A percentile compares a stretch with the other conserved stretches of the same genome.
Conservation (phyloP, 208 protist genomes). For the Spongospora subterranea region DNA sequence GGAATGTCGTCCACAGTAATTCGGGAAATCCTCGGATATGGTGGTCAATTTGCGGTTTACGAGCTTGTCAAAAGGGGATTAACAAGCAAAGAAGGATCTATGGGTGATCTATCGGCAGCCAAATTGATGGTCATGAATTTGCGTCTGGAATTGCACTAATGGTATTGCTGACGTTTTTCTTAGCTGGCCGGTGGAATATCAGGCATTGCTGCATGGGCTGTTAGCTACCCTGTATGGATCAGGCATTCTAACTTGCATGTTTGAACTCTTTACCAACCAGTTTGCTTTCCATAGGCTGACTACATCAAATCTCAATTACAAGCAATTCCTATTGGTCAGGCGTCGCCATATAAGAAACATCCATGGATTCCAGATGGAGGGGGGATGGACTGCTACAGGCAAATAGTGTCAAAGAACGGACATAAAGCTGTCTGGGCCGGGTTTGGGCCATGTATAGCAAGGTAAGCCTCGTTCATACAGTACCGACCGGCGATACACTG, state of each 20-base stretch:
- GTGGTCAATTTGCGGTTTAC: background rate
- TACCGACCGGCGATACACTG: background rate
- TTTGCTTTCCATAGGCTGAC: background rate
- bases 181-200: background rate
- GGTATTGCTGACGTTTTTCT: background rate
- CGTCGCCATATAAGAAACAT: background rate
- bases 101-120: background rate
- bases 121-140: background rate
- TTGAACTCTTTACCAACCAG: background rate
- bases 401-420: background rate
- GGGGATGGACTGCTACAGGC: background rate
- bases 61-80: background rate
- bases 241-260: background rate
- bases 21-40: background rate
- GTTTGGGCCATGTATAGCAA: background rate
- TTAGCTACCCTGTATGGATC: background rate
- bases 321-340: background rate
- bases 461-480: background rate
- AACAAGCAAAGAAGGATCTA: background rate
- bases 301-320: background rate
- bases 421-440: background rate
- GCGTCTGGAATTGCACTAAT: background rate
- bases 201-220: background rate
- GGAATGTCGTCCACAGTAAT: background rate
- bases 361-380: background rate